Evolutionary conservation across 192 early-diverging fungal species (phyloP), one percentile per base, ranked within the genome.

Genomic region (Podila epigama): DNA sequence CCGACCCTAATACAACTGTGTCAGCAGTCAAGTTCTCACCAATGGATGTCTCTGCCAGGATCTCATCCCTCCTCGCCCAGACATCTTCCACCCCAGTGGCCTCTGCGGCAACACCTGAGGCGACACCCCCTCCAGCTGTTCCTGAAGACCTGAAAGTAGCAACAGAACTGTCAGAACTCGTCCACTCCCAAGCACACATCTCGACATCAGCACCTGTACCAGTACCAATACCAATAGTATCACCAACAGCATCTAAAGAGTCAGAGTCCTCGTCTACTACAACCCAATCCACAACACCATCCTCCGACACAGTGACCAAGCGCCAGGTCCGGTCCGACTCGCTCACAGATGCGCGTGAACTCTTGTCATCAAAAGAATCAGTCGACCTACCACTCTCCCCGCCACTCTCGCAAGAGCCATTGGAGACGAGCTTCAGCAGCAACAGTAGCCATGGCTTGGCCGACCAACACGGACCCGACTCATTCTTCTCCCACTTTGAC

Each of bases 401-500:
- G 9, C 66, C 68, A 6, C 54, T 70, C 27, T 70, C 69, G 2
- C 63, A 71, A 55, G 61, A 70, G n/a, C 54, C 57, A 5, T 53
- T 31, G 42, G 50, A 66, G 51, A 39, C 18, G 18, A 69, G 31
- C 9, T n/a, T 39, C 33, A 64, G 5, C 42, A 48, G 0, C 41
- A 11, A 0, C 41, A 50, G 20, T 34, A 60, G 11, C 53, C 58
- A 27, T 29, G 32, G n/a, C 12, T 58, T 39, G 15, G 56, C 29
- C 12, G 60, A 71, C 4, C 41, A 50, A 0, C 60, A 70, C 25
- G 59, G 44, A 15, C 51, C 29, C 25, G 39, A 66, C 13, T 55
- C 54, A 5, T 29, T 68, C 16, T 60, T 68, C 51, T n/a, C n/a
- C n/a, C 73, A 55, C 36, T 62, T 77, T 25, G 73, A 77, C 55